Conservation (phyloP, 805 yeast species). For the Cyberlindnera maritima region DNA sequence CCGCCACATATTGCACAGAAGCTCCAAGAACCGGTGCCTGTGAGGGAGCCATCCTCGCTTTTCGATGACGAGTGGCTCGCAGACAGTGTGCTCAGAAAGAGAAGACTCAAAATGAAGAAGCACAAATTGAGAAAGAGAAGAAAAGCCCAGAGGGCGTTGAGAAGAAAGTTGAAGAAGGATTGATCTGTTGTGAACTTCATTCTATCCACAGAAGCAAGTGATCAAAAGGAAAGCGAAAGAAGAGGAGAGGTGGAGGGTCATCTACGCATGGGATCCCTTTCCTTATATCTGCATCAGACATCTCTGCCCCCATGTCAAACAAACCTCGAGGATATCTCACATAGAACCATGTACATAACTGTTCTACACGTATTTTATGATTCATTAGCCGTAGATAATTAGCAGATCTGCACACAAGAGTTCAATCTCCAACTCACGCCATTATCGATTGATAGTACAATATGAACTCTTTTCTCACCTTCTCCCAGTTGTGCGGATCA, state of each 20-base stretch:
- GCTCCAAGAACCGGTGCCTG: conserved; percentile 16
- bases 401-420: background rate
- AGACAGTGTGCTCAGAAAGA: conserved; percentile 77
- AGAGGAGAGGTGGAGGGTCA: background rate
- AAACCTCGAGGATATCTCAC: background rate
- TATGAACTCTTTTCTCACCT: conserved; percentile 71
- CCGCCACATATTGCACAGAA: conserved; percentile 22
- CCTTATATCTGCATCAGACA: background rate
- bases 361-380: conserved; percentile 2
- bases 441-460: conserved; percentile 62
- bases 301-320: background rate
- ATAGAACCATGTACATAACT: background rate
- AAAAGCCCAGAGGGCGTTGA: conserved; percentile 83
- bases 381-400: background rate
- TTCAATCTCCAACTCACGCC: conserved; percentile 24
- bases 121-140: conserved; percentile 97
- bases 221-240: background rate
- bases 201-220: background rate
- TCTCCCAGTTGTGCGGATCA: conserved; percentile 95
- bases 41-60: background rate
- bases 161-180: conserved; percentile 48
- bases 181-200: conserved; percentile 8
- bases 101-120: conserved; percentile 95
- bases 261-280: background rate
- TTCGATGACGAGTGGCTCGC: conserved; percentile 23